Conservation (phyloP, 352 stramenopile genomes). For the Phytophthora pisi region DNA sequence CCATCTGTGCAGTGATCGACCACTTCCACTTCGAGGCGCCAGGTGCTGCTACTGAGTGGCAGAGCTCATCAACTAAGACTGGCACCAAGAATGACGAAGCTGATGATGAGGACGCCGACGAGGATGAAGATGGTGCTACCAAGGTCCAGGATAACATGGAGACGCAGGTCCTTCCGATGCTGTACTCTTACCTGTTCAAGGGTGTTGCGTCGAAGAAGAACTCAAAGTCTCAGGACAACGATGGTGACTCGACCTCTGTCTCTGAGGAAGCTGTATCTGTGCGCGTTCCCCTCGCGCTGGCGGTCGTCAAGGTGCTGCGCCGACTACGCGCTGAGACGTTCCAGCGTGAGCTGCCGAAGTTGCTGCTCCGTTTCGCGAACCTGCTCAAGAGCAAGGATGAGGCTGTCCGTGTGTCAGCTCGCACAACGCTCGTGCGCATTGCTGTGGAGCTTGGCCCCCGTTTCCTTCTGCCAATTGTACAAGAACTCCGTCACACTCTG, state of each 20-base stretch:
- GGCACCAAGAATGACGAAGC: conserved; percentile 14
- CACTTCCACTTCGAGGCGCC: conserved; percentile 94
- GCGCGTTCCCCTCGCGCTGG: conserved; percentile 93
- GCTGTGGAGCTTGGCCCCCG: conserved; percentile 86
- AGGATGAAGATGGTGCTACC: conserved; percentile 31
- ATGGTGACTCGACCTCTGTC: conserved; percentile 45
- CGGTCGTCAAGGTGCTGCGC: conserved; percentile 97
- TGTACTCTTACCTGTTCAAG: conserved; percentile 88
- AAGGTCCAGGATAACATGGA: conserved; percentile 85
- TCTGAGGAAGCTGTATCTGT: conserved; percentile 57
- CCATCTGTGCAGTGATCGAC: conserved; percentile 96
- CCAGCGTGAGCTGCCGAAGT: conserved; percentile 93
- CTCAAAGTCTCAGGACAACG: conserved; percentile 52
- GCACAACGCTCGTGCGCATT: conserved; percentile 95
- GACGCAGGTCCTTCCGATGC: conserved; percentile 82
- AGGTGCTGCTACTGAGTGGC: conserved; percentile 46
- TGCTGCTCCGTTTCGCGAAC: conserved; percentile 93
- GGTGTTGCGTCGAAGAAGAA: conserved; percentile 83
- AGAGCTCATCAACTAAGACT: conserved; percentile 15
- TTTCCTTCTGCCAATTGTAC: conserved; percentile 86
- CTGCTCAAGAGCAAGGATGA: conserved; percentile 93
- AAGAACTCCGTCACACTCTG: conserved; percentile 85
- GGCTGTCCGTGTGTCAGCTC: conserved; percentile 89
- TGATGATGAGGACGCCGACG: conserved; percentile 22
- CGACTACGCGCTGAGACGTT: conserved; percentile 91